Percentiles rank a stretch among this genome's conserved stretches.
Evolutionary conservation across 108 stramenopile species (phyloP).

Genomic region (Nannochloropsis granulata): DNA sequence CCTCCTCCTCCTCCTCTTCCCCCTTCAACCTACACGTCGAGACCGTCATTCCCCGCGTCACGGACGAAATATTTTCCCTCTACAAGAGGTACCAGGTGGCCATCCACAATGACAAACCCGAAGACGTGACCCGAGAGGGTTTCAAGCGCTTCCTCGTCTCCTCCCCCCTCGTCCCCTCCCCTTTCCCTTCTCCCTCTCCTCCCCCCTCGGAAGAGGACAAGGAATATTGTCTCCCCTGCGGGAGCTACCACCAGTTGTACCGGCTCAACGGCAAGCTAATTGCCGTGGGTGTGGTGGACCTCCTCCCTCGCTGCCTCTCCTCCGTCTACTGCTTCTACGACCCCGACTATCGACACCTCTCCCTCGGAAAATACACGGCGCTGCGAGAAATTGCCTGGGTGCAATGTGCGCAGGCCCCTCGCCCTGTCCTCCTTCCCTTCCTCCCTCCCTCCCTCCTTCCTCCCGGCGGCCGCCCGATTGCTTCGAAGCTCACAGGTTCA

Average conservation of each 20-base stretch:
- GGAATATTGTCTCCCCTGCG: slow-evolving; percentile 10
- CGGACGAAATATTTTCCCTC: slow-evolving; percentile 34
- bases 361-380: slow-evolving; percentile 77
- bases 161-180: slow-evolving; percentile 27
- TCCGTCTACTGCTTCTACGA: slow-evolving; percentile 93
- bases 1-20: background rate
- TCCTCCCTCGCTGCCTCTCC: slow-evolving; percentile 67
- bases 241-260: slow-evolving; percentile 44
- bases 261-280: slow-evolving; percentile 54
- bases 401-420: slow-evolving; percentile 24
- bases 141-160: slow-evolving; percentile 39
- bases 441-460: background rate
- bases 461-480: no score
- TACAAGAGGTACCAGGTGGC: slow-evolving; percentile 37
- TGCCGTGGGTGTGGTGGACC: slow-evolving; percentile 79
- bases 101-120: slow-evolving; percentile 31
- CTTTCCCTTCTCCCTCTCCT: background rate
- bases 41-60: slow-evolving; percentile 30
- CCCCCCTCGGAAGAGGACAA: background rate
- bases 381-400: slow-evolving; percentile 83
- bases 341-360: slow-evolving; percentile 50
- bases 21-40: slow-evolving; percentile 7
- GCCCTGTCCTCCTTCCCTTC: slow-evolving; percentile 45
- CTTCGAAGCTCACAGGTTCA: no score
- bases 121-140: slow-evolving; percentile 13